Percentiles rank a stretch among this genome's conserved stretches.
Evolutionary conservation across 2,329 filamentous ascomycete genomes (phyloP).

Genomic region (Botrytis porri): DNA sequence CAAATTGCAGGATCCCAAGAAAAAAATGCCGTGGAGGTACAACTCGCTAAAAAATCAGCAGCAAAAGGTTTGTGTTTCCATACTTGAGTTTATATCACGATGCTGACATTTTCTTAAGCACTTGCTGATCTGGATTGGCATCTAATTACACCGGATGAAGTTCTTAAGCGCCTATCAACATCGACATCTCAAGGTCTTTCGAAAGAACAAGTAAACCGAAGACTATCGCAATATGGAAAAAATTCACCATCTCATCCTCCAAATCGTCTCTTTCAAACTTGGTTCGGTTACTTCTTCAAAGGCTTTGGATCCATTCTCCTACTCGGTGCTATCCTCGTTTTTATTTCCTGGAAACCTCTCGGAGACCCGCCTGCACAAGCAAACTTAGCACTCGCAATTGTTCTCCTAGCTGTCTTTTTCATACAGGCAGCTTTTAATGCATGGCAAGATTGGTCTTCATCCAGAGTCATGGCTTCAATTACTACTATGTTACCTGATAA

Average conservation of each 20-base stretch:
- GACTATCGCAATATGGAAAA: constrained; percentile 57
- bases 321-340: constrained; percentile 65
- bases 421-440: constrained; percentile 66
- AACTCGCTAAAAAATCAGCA: constrained; percentile 43
- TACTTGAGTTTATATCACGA: not conserved
- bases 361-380: constrained; percentile 65
- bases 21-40: constrained; percentile 42
- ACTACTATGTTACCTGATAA: constrained; percentile 74
- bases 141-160: constrained; percentile 52
- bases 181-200: constrained; percentile 58
- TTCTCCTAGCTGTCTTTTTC: constrained; percentile 65
- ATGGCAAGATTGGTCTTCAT: constrained; percentile 72
- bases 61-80: constrained; percentile 42
- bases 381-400: constrained; percentile 70
- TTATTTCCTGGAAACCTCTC: constrained; percentile 71
- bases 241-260: constrained; percentile 65
- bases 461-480: constrained; percentile 72
- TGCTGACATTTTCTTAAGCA: not conserved
- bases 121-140: constrained; percentile 67
- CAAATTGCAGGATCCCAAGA: constrained; percentile 53
- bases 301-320: constrained; percentile 72
- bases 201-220: constrained; percentile 51
- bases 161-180: constrained; percentile 55
- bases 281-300: constrained; percentile 67
- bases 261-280: not conserved